Evolutionary conservation across 257 asterid genomes (phyloP).

Genomic region (Penstemon newberryi): DNA sequence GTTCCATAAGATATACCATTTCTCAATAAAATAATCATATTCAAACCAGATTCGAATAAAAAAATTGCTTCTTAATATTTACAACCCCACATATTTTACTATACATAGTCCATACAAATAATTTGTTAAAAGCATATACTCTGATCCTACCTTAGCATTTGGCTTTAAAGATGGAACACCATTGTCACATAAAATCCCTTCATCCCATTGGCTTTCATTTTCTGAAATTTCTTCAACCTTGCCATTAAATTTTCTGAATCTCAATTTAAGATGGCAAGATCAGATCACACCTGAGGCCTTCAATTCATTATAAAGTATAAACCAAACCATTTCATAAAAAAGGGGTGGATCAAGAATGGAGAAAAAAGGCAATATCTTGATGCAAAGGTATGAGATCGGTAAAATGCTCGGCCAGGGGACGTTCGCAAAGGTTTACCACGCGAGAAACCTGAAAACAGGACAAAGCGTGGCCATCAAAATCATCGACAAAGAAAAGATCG

Average conservation of each 20-base stretch:
- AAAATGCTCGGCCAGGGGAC: constrained; percentile 82
- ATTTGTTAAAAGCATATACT: background rate
- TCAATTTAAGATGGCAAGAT: background rate
- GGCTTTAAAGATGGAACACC: background rate
- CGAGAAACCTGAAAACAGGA: constrained; percentile 54
- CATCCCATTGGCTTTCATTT: background rate
- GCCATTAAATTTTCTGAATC: constrained; percentile 24
- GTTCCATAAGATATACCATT: too few relatives aligned
- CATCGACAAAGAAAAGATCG: constrained; percentile 67
- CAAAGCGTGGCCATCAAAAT: constrained; percentile 71
- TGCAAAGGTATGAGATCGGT: constrained; percentile 79
- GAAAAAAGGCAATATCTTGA: constrained; percentile 58
- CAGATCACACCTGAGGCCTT: background rate
- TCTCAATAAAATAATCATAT: too few relatives aligned
- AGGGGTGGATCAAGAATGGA: constrained; percentile 36
- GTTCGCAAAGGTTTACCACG: constrained; percentile 85
- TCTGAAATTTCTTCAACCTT: constrained; percentile 38
- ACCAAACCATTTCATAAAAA: background rate
- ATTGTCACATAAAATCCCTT: constrained; percentile 7
- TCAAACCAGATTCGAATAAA: too few relatives aligned
- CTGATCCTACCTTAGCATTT: constrained; percentile 6
- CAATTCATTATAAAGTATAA: background rate
- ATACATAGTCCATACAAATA: constrained; percentile 18
- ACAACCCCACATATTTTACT: background rate
- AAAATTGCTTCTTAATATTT: too few relatives aligned